Evolutionary conservation across 1,284 basidiomycete genomes (phyloP).

Genomic region (Porodaedalea pini): DNA sequence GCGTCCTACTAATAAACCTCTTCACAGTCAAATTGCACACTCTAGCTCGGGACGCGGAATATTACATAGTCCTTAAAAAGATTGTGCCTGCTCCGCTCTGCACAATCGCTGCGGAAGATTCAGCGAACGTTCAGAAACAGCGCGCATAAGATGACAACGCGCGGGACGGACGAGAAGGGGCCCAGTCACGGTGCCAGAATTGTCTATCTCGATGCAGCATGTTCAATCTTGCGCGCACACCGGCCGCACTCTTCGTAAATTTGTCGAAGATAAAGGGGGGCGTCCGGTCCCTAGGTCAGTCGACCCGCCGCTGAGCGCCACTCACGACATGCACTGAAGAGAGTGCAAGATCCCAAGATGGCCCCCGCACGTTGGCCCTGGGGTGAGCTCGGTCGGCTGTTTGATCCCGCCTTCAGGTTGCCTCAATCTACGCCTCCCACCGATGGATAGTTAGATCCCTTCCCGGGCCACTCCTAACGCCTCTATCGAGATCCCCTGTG

Average conservation of each 20-base stretch:
- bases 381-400: background rate
- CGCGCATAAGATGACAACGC: background rate
- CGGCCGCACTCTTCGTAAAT: background rate
- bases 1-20: background rate
- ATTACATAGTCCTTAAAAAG: background rate
- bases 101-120: background rate
- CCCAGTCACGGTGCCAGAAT: background rate
- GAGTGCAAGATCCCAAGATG: background rate
- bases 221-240: background rate
- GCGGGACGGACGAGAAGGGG: background rate
- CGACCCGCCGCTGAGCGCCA: background rate
- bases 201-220: background rate
- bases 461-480: background rate
- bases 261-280: background rate
- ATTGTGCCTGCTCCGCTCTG: background rate
- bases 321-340: background rate
- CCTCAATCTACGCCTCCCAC: background rate
- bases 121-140: background rate
- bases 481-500: slow-evolving; percentile 1
- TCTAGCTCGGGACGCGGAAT: background rate
- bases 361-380: background rate
- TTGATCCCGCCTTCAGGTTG: background rate
- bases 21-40: background rate
- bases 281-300: background rate
- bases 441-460: background rate